Conservation (phyloP, 164 flowering plant genomes). For the Kalanchoe fedtschenkoi region DNA sequence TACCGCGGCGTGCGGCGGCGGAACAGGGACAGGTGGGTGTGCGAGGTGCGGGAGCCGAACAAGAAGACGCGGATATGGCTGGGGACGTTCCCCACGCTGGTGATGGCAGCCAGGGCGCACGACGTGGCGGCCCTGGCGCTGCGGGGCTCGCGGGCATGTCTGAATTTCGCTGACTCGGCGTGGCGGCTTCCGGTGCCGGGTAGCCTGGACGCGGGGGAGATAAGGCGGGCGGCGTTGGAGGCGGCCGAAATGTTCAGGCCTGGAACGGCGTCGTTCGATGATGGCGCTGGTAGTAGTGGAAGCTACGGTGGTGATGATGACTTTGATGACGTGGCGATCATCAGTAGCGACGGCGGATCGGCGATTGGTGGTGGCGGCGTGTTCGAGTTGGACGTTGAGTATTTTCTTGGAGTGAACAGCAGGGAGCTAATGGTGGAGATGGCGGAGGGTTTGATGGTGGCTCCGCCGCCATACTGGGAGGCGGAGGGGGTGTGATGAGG, state of each 20-base stretch:
- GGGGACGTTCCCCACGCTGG: slow-evolving; percentile 47
- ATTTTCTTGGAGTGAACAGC: slow-evolving; percentile 23
- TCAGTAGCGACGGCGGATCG: neutral
- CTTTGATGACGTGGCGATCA: neutral
- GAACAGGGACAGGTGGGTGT: slow-evolving; percentile 39
- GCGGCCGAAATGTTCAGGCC: slow-evolving; percentile 61
- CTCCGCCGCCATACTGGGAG: slow-evolving; percentile 13
- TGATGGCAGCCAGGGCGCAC: slow-evolving; percentile 69
- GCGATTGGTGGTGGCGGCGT: neutral
- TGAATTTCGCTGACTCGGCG: slow-evolving; percentile 70
- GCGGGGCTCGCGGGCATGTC: slow-evolving; percentile 47
- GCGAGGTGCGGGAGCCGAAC: slow-evolving; percentile 64
- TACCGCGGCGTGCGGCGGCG: slow-evolving; percentile 13
- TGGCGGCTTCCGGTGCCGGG: slow-evolving; percentile 51
- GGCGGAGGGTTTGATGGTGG: slow-evolving; percentile 45
- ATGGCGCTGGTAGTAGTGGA: neutral
- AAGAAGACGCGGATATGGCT: slow-evolving; percentile 60
- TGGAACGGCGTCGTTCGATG: neutral
- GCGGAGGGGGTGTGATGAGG: neutral
- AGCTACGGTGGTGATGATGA: neutral
- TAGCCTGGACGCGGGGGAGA: slow-evolving; percentile 40
- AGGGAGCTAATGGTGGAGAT: slow-evolving; percentile 21
- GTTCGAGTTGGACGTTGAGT: slow-evolving; percentile 19
- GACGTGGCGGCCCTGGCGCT: slow-evolving; percentile 64
- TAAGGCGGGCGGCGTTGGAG: slow-evolving; percentile 54